Base-by-base conservation (phyloP, 2,329 filamentous ascomycete genomes). In the Colletotrichum tamarilloi region DNA sequence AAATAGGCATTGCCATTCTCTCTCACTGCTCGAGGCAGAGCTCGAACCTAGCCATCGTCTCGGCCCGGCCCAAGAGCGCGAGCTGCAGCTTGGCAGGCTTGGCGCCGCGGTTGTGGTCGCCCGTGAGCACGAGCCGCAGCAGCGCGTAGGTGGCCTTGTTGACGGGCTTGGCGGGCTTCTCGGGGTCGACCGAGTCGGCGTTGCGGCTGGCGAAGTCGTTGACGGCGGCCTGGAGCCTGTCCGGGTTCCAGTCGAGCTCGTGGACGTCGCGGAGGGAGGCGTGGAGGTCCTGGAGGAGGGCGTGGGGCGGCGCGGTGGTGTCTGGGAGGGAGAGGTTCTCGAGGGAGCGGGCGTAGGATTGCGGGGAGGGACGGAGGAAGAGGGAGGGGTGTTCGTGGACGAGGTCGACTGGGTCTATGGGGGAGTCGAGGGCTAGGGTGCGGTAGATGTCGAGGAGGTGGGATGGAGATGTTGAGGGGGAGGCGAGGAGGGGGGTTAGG, bases 81-180 rank as follows among this genome's bases (percentile, higher is more conserved):
- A 76, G 73, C 49, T 75, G 73, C 66, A 73, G n/a, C 69, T 76
- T 76, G 42, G 74, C 74, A 16, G 74, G 74, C 66, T 75, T 76
- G 9, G 74, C 73, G 19, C 68, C 73, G 28, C 56, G 56, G 9
- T 58, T 60, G 7, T 63, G 46, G 35, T 73, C 66, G 59, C 74
- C 74, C 22, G 74, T 70, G 26, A 76, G 63, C 1, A 69, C 62
- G n/a, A 75, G 63, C 28, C 73, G 46, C 22, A 75, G 56, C 9
- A 74, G 62, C 24, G 63, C 60, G 53, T 76, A 76, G 22, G 49
- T 57, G 26, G 60, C 62, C 56, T 73, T 71, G 19, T 46, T 59
- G 14, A 58, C 26, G 11, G 46, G 56, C n/a, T 38, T 52, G 16
- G 38, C 56, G 52, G 62, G 62, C 53, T 22, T 66, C 22, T 53